phyloP scores from a whole-genome alignment of 2,329 filamentous ascomycete species.

The Pseudopyrenochaeta lycopersici region DNA sequence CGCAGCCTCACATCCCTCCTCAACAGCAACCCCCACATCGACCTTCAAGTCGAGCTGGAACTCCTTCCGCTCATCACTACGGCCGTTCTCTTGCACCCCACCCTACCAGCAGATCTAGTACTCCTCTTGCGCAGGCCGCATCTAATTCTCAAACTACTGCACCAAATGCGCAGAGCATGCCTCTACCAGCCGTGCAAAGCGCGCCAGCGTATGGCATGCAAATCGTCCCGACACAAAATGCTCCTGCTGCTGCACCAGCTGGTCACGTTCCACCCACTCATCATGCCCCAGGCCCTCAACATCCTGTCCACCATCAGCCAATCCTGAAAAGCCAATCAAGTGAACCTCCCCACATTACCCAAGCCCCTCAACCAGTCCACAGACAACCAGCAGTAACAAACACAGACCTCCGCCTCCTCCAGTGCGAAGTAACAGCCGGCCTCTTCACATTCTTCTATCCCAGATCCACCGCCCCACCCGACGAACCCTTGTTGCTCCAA shows the following conservation, averaged over 20 bases:
- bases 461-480: constrained; percentile 26
- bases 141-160: constrained; percentile 22
- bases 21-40: constrained; percentile 28
- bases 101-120: constrained; percentile 39
- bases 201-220: constrained; percentile 28
- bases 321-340: constrained; percentile 37
- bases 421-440: constrained; percentile 43
- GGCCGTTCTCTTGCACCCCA: constrained; percentile 36
- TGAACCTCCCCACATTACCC: constrained; percentile 16
- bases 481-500: constrained; percentile 35
- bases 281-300: constrained; percentile 12
- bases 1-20: constrained; percentile 22
- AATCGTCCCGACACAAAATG: constrained; percentile 23
- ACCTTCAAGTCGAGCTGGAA: constrained; percentile 34
- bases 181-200: constrained; percentile 21
- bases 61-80: constrained; percentile 26
- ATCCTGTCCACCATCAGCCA: constrained; percentile 18
- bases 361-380: constrained; percentile 1
- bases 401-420: constrained; percentile 34
- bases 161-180: constrained; percentile 15
- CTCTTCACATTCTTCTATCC: constrained; percentile 44
- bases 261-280: constrained; percentile 13
- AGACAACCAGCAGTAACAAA: constrained; percentile 4
- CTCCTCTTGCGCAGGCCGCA: constrained; percentile 34
- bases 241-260: constrained; percentile 11